Evolutionary conservation across 768 basidiomycete species (phyloP).

Genomic region (Pholiota microspora): DNA sequence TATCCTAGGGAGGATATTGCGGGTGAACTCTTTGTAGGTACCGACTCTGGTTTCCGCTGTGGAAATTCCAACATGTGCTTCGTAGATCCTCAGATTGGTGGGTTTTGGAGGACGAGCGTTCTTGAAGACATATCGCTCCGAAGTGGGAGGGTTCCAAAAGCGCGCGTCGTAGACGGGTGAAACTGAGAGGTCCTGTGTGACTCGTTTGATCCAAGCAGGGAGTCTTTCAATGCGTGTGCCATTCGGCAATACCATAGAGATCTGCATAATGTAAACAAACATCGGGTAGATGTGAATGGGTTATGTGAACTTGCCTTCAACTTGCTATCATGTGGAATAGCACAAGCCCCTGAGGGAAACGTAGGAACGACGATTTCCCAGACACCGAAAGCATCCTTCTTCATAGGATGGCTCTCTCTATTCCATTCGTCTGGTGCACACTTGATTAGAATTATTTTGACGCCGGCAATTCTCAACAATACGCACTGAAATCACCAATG

Average conservation of each 20-base stretch:
- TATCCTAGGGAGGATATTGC: constrained; percentile 82
- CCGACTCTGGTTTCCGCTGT: constrained; percentile 85
- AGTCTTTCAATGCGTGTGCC: constrained; percentile 87
- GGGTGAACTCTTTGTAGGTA: constrained; percentile 94
- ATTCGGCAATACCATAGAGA: constrained; percentile 83
- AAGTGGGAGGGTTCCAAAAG: constrained; percentile 93
- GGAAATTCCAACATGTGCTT: constrained; percentile 98
- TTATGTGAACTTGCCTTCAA: constrained; percentile 62
- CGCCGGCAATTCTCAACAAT: background rate
- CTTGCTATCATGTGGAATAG: constrained; percentile 94
- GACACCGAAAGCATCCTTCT: constrained; percentile 78
- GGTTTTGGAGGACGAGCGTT: constrained; percentile 69
- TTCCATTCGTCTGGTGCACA: constrained; percentile 76
- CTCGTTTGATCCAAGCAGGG: constrained; percentile 92
- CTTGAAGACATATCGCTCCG: constrained; percentile 76
- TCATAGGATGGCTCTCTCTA: constrained; percentile 83
- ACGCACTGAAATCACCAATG: constrained; percentile 96
- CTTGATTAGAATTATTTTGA: constrained; percentile 9
- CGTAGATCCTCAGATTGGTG: constrained; percentile 78
- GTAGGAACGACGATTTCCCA: constrained; percentile 86
- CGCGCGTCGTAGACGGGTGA: constrained; percentile 94
- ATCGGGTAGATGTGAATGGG: background rate
- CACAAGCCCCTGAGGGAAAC: constrained; percentile 61
- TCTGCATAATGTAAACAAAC: constrained; percentile 39
- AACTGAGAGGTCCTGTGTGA: constrained; percentile 88